Conservation (phyloP, 495 filamentous ascomycete species). For the Penicillium alfredii region DNA sequence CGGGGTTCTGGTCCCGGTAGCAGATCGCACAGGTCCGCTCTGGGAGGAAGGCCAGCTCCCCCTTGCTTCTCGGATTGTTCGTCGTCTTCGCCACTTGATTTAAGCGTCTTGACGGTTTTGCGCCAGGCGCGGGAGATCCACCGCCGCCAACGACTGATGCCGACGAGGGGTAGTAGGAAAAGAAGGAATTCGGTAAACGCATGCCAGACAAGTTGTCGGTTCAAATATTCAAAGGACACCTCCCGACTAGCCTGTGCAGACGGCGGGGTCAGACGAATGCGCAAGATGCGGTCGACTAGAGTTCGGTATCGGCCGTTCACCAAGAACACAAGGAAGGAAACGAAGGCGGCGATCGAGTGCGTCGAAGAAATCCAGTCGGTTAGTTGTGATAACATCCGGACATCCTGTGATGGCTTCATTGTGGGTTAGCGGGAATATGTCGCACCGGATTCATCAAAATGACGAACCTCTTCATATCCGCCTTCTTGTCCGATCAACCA, state of each 20-base stretch:
- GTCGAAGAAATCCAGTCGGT: conserved; percentile 62
- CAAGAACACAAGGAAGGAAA: conserved; percentile 84
- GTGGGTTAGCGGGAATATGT: conserved; percentile 5
- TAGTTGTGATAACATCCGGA: conserved; percentile 58
- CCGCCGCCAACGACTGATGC: conserved; percentile 84
- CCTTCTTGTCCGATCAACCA: conserved; percentile 72
- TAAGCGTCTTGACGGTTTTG: conserved; percentile 61
- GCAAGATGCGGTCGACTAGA: conserved; percentile 76
- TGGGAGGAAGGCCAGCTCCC: conserved; percentile 76
- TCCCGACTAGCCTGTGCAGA: conserved; percentile 78
- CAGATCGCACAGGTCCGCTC: conserved; percentile 98
- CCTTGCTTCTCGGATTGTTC: conserved; percentile 51
- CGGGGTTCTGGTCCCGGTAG: conserved; percentile 82
- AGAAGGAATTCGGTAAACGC: conserved; percentile 97
- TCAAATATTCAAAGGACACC: conserved; percentile 95
- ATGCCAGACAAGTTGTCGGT: conserved; percentile 97
- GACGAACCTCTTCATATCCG: conserved; percentile 55
- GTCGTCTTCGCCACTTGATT: conserved; percentile 42
- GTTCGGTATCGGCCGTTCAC: conserved; percentile 88
- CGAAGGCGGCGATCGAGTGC: conserved; percentile 73
- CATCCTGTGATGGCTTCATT: conserved; percentile 36
- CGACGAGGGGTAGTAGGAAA: conserved; percentile 89
- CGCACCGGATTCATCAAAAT: too few relatives aligned
- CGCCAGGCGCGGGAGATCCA: conserved; percentile 83
- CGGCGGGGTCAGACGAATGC: conserved; percentile 78